Base-by-base conservation (phyloP, 495 filamentous ascomycete genomes). In the Cladorrhinum samala region DNA sequence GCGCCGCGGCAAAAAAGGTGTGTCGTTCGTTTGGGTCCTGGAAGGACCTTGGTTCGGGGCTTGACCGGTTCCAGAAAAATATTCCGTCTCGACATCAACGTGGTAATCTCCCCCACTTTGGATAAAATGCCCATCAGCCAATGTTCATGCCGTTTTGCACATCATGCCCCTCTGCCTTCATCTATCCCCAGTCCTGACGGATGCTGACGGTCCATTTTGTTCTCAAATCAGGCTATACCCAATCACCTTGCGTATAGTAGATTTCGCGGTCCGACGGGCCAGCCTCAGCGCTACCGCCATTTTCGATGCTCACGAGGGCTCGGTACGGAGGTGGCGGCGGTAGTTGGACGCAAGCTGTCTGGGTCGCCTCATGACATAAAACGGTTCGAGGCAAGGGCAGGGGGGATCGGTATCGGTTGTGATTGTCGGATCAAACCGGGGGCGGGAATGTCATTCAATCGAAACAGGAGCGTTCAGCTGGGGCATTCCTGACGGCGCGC, bases 221-320 rank as follows among this genome's bases (percentile, higher is more conserved):
- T 38, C n/a, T 11, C 21, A 54, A 63, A 65, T 67, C 62, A 63
- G 62, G 49, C 64, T 63, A 67, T 65, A 63, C 57, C 59, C 55
- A 50, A 54, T 49, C 51, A 52, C 50, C 51, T 52, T 58, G 54
- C 44, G 55, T 57, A 59, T 61, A 65, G 53, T 61, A 58, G 53
- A 49, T 7, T 24, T 56, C 19, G 57, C 62, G 62, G 64, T 65
- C 64, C 64, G 64, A 50, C 64, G 64, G 64, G 49, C 64, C 64
- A 60, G 48, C 21, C 46, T n/a, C 16, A 30, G 45, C 7, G 16
- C 24, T 17, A 16, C 8, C 11, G 16, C 14, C 24, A 23, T 47
- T 20, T 36, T 3, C 14, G n/a, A 2, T 18, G 17, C 24, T 43
- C 38, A 30, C 23, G 23, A 52, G 23, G 40, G 13, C 36, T 13